phyloP scores from a whole-genome alignment of 1,139 yeast species.

The Meyerozyma guilliermondii region DNA sequence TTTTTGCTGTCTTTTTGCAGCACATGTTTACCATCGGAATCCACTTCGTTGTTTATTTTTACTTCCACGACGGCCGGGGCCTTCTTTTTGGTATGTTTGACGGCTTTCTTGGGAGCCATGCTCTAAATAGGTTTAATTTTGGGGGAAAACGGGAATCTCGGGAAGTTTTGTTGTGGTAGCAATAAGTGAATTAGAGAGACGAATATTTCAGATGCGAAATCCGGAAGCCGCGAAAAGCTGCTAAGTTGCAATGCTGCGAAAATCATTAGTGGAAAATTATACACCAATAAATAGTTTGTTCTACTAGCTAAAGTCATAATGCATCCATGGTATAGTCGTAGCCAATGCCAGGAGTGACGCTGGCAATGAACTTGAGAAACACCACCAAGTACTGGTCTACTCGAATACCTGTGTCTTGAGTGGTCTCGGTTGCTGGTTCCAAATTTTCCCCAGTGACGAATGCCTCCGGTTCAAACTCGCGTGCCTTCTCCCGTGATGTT shows the following conservation, averaged over 20 bases:
- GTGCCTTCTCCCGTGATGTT: background rate
- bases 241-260: background rate
- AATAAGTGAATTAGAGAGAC: no score
- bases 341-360: constrained; percentile 96
- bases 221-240: background rate
- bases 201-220: background rate
- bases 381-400: constrained; percentile 89
- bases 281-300: no score
- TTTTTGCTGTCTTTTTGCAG: no score
- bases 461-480: constrained; percentile 1
- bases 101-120: background rate
- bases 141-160: background rate
- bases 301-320: constrained; percentile 28
- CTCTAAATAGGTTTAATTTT: background rate
- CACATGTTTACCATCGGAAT: no score
- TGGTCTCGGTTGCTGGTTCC: constrained; percentile 27
- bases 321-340: constrained; percentile 97
- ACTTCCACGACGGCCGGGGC: background rate
- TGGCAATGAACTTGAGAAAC: constrained; percentile 87
- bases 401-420: constrained; percentile 40
- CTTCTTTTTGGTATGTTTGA: background rate
- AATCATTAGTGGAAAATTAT: no score
- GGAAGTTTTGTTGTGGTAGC: no score
- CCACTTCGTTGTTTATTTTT: background rate
- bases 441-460: constrained; percentile 11